Percentiles rank a stretch among this genome's conserved stretches.
These are phyloP conservation scores for Fusarium globosum DNA, from an alignment of 2,329 filamentous ascomycete genomes.

Conservation along the genomic window DNA sequence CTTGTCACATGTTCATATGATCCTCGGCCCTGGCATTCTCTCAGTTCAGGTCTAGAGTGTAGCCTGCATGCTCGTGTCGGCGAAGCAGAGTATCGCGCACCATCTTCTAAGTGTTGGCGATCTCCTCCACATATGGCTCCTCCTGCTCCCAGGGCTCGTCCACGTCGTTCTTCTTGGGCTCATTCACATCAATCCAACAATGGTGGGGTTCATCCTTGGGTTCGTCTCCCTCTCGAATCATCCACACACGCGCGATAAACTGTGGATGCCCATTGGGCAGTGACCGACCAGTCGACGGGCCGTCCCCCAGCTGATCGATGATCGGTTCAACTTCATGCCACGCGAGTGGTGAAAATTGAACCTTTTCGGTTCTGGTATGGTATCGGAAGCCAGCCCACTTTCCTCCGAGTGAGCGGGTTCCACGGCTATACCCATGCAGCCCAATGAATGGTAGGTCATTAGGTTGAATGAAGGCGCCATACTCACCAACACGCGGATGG, in stretches of 20 bases:
- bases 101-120: not conserved
- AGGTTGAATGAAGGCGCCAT: accelerated
- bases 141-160: not conserved
- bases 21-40: accelerated
- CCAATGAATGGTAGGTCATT: not conserved
- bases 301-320: not conserved
- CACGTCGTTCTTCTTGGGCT: not conserved
- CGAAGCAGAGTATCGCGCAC: not conserved
- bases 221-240: not conserved
- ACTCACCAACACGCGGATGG: accelerated
- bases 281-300: accelerated
- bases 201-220: not conserved
- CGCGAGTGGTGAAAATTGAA: not conserved
- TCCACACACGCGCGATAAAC: not conserved
- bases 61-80: not conserved
- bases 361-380: accelerated
- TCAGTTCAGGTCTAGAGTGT: not conserved
- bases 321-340: not conserved
- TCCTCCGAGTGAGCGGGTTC: not conserved
- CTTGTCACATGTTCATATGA: accelerated
- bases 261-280: not conserved
- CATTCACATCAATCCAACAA: not conserved
- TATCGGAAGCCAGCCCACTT: not conserved
- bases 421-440: not conserved
- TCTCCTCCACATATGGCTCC: not conserved